Evolutionary conservation across 805 yeast species (phyloP), one percentile per base, ranked within the genome.

Genomic region (Cyberlindnera nakhonratchasimensis): DNA sequence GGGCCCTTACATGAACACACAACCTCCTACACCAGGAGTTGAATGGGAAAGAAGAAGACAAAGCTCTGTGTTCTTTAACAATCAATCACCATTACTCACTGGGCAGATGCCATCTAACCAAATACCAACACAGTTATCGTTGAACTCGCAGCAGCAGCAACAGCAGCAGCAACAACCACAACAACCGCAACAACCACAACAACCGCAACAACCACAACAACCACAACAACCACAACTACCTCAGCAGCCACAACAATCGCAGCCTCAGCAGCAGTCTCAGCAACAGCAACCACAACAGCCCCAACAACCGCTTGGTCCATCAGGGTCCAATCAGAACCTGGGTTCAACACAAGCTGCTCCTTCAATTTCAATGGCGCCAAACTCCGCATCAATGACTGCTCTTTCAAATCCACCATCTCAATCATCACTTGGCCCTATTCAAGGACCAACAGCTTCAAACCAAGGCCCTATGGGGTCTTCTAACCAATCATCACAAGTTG

Each of bases 21-120:
- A 62, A 34, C 69, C 73, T 5, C 74, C 69, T 45, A 68, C 75
- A 2, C 71, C 75, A 7, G 50, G 42, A 29, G 64, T 61, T 37
- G 70, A 67, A 6, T 70, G 75, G 75, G 70, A 72, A 47, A 69
- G 78, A 53, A 68, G 80, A 64, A 69, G 81, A 66, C 72, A 75
- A 34, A 67, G 75, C 10, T 72, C 79, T 25, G 73, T 74, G 13
- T 76, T 77, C 55, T 77, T 75, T 64, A 71, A 63, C 48, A 54
- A 42, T 40, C 52, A 44, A 42, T 52, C 58, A 2, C 59, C 61
- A 17, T 41, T 59, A 6, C 31, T 55, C 31, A 13, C 55, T n/a
- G 45, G 51, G 28, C 52, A 51, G 45, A 13, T 58, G 19, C 42
- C 55, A 4, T 37, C 54, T 1, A 29, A 54, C 3, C 62, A 55